Base-by-base conservation (phyloP, 108 stramenopile species). In the Pseudonitzschia multiseries region DNA sequence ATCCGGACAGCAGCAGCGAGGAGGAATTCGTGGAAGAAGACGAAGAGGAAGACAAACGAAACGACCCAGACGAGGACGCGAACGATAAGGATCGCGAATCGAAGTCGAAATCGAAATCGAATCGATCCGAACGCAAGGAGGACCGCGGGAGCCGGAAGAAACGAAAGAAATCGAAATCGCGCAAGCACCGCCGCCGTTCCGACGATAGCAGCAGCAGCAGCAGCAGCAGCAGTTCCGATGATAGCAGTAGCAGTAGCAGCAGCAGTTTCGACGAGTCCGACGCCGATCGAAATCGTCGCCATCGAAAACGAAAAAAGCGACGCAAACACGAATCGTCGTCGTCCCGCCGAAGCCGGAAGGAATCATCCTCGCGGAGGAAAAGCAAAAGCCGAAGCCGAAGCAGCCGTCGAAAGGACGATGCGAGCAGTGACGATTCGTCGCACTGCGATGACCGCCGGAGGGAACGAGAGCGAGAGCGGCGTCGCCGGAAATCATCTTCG, bases 11-110 rank as follows among this genome's bases (percentile, higher is more conserved):
- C 64, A 89, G 88, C 57, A 86, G 85, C 57, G 90, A 92, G 71
- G 93, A 94, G n/a, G 93, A 94, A 46, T 87, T 85, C 70, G 83
- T 89, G 69, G 78, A 78, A 60, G 65, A 62, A 46, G 60, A 76
- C 33, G 66, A 71, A 86, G 72, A 73, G 74, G 79, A 43, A 77
- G 63, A 68, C 69, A 70, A 68, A 61, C n/a, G n/a, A n/a, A n/a
- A n/a, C n/a, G n/a, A n/a, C n/a, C n/a, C n/a, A 81, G 73, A 66
- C 81, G 68, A 57, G 64, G 62, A 68, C 59, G 15, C 29, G 17
- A 52, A 69, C 24, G 72, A 69, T 54, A 33, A 43, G 52, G 12
- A 72, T 24, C 40, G 60, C 31, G 41, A 53, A n/a, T n/a, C 71
- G 33, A 86, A 70, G 72, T 36, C 36, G 36, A 36, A 6, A 36